A percentile compares a stretch with the other conserved stretches of the same genome.
Conservation (phyloP, 805 yeast genomes). For the Clavispora santaluciae region DNA sequence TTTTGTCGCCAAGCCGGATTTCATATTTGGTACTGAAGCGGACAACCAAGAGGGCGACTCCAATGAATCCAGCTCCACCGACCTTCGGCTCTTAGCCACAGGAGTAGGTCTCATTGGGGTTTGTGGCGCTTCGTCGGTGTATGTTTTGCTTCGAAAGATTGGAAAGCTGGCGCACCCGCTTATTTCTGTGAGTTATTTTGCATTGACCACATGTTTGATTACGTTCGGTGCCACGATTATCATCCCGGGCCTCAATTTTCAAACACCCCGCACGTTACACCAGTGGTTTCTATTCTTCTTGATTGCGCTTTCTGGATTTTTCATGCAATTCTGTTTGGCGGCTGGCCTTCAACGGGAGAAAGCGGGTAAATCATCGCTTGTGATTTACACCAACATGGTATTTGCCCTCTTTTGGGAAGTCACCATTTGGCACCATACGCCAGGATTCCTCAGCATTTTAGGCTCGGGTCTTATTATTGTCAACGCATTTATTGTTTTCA, state of each 20-base stretch:
- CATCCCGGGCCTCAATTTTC: slow-evolving; percentile 56
- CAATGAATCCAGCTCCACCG: slow-evolving; percentile 49
- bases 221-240: slow-evolving; percentile 49
- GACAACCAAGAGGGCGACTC: slow-evolving; percentile 30
- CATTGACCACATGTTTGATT: slow-evolving; percentile 53
- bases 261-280: slow-evolving; percentile 50
- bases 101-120: slow-evolving; percentile 62
- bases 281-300: slow-evolving; percentile 64
- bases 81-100: slow-evolving; percentile 57
- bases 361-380: slow-evolving; percentile 71
- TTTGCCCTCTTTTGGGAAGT: slow-evolving; percentile 77
- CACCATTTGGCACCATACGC: slow-evolving; percentile 66
- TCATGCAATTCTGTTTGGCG: slow-evolving; percentile 74
- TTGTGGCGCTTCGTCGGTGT: slow-evolving; percentile 64
- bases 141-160: slow-evolving; percentile 66
- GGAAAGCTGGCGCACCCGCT: slow-evolving; percentile 79
- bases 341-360: slow-evolving; percentile 78
- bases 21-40: slow-evolving; percentile 51
- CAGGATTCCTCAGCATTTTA: slow-evolving; percentile 59
- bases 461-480: slow-evolving; percentile 69
- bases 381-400: slow-evolving; percentile 71
- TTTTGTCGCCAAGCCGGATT: slow-evolving; percentile 75
- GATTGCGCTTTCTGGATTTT: slow-evolving; percentile 75
- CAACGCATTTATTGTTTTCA: slow-evolving; percentile 58
- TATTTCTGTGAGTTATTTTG: slow-evolving; percentile 71